These are phyloP conservation scores for Aurinia saxatilis DNA, from an alignment of 345 rosid species.

Conservation along the genomic window DNA sequence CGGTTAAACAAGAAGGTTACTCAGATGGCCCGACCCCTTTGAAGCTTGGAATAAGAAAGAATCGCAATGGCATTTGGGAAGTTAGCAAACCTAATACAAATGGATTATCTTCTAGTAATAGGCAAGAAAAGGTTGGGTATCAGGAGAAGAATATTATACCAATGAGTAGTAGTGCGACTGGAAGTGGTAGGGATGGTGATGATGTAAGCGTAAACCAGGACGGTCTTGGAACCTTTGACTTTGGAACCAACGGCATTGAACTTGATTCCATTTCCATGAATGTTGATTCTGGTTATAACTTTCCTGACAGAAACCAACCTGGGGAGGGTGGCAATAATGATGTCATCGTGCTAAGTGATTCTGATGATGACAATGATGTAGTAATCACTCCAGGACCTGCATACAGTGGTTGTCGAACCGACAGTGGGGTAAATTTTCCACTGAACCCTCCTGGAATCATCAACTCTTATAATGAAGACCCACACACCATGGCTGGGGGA, in stretches of 20 bases:
- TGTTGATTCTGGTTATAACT: constrained; percentile 46
- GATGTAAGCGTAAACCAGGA: constrained; percentile 93
- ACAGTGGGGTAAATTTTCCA: constrained; percentile 49
- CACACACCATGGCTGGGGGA: constrained; percentile 43
- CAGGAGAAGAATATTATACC: constrained; percentile 53
- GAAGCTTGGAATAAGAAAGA: constrained; percentile 88
- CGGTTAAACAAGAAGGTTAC: constrained; percentile 64
- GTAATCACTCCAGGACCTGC: constrained; percentile 43
- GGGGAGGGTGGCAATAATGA: constrained; percentile 51
- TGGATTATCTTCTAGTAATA: constrained; percentile 53
- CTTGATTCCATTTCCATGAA: constrained; percentile 72
- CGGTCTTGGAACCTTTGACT: constrained; percentile 59
- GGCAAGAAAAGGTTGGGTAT: constrained; percentile 45
- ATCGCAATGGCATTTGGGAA: constrained; percentile 84
- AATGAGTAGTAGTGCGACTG: constrained; percentile 92
- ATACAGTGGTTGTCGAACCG: constrained; percentile 40
- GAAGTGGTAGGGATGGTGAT: constrained; percentile 90
- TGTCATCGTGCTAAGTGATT: constrained; percentile 83
- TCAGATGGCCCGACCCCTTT: constrained; percentile 66
- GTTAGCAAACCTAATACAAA: constrained; percentile 72
- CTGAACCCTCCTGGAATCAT: constrained; percentile 47
- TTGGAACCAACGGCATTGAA: constrained; percentile 54
- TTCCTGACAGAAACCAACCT: constrained; percentile 41
- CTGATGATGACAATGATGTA: constrained; percentile 81
- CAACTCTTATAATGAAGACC: constrained; percentile 56